Conservation (phyloP, 1,284 basidiomycete species). For the Puccinia horiana region DNA sequence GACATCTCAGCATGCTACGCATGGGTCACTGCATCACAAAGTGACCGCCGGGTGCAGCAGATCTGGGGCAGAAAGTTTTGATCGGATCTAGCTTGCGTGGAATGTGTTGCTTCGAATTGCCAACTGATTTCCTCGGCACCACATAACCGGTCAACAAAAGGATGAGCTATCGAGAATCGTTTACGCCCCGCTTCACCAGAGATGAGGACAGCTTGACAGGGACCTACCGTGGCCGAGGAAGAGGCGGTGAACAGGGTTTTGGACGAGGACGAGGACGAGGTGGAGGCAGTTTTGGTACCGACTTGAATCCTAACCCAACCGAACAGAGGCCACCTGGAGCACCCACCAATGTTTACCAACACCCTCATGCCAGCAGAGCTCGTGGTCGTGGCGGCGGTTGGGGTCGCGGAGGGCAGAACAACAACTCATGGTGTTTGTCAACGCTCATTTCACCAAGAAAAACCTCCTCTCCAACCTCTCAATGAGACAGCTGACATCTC, state of each 20-base stretch:
- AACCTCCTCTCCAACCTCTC: not conserved
- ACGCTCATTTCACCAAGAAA: not conserved
- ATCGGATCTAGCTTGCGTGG: too few species aligned
- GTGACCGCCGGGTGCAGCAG: not conserved
- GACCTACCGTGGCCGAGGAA: not conserved
- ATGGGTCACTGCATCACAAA: not conserved
- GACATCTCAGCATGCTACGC: conserved; percentile 39
- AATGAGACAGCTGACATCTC: not conserved
- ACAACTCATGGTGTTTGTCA: conserved; percentile 15
- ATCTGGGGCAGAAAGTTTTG: not conserved
- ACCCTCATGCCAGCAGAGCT: not conserved
- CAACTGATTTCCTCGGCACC: not conserved
- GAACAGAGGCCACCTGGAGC: not conserved
- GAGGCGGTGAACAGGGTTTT: not conserved
- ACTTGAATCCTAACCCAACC: conserved; percentile 8
- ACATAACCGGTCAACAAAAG: not conserved
- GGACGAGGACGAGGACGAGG: conserved; percentile 12
- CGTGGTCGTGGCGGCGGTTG: not conserved
- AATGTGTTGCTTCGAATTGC: too few species aligned
- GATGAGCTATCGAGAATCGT: conserved; percentile 13
- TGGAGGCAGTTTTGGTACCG: not conserved
- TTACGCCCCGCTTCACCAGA: not conserved
- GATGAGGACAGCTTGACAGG: not conserved
- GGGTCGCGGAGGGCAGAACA: conserved; percentile 14
- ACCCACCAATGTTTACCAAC: not conserved